Base-by-base conservation (phyloP, 352 stramenopile genomes). In the Phytopythium kandeliae region DNA sequence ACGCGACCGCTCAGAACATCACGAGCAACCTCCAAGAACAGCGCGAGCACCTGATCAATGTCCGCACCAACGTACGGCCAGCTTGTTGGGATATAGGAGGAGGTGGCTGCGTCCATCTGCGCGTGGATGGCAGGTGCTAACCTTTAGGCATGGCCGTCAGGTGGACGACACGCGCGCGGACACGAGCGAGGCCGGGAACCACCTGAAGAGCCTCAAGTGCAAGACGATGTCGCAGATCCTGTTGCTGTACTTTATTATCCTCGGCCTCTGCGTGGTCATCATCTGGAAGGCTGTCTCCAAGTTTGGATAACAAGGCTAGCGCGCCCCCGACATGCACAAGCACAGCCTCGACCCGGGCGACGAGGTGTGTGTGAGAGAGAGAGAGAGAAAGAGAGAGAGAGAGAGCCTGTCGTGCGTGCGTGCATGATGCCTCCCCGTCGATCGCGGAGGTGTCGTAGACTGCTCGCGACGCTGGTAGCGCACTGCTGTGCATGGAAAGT, bases 201-300 rank as follows among this genome's bases (percentile, higher is more conserved):
- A 94, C 63, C 54, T 94, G 28, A 75, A 70, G 48, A 94, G 83
- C 46, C 78, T 92, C 51, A 85, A 86, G 65, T 86, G 78, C 57
- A 94, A 94, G 70, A 78, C 78, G 60, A 65, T 76, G 22, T 76
- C 67, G 47, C 76, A 90, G 63, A 88, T 94, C 60, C 15, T 86
- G 36, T 61, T 80, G 40, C 62, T 94, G 19, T 94, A 90, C 65
- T 64, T 88, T 58, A 72, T 94, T 56, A 87, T 94, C 52, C 61
- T 89, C 38, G 78, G 74, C 1, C 69, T 94, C 42, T 54, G 66
- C 33, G 67, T 85, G 11, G 60, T 83, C 50, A 92, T 92, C 63
- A 72, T 90, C 62, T 87, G 71, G 69, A 69, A 65, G 47, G 55
- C 80, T 54, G 82, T 90, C 58, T 64, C 60, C 57, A 89, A 83